Conservation (phyloP, 164 flowering plant genomes). For the Annona squamosa region DNA sequence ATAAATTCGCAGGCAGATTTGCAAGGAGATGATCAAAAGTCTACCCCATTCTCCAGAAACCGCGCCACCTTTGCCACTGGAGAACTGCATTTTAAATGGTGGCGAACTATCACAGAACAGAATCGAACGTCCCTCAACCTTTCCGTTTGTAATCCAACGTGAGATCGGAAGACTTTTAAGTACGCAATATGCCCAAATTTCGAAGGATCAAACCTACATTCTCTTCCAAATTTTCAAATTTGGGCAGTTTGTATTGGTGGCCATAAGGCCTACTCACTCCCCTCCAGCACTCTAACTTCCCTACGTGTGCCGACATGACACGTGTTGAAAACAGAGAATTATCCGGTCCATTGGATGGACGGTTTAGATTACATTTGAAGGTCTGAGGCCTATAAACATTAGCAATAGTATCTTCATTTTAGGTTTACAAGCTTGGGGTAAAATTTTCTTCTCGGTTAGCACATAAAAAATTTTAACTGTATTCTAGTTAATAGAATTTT, state of each 20-base stretch:
- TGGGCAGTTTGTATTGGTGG: background rate
- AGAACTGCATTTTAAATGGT: background rate
- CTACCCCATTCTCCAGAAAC: too few relatives aligned
- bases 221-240: background rate
- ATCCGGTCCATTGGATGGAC: too few relatives aligned
- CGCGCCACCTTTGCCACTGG: too few relatives aligned
- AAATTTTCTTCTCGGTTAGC: too few relatives aligned
- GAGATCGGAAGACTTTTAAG: background rate
- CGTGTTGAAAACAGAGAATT: background rate
- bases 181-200: background rate
- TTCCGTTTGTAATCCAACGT: background rate
- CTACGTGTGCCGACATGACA: background rate
- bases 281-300: background rate
- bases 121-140: background rate
- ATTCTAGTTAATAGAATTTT: too few relatives aligned
- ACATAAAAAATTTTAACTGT: too few relatives aligned
- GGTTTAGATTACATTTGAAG: too few relatives aligned
- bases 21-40: background rate
- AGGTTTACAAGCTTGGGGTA: too few relatives aligned
- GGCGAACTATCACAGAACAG: background rate
- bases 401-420: too few relatives aligned
- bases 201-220: background rate
- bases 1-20: background rate
- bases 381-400: too few relatives aligned
- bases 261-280: background rate